Evolutionary conservation across 2,329 filamentous ascomycete species (phyloP).

Genomic region (Knufia petricola): DNA sequence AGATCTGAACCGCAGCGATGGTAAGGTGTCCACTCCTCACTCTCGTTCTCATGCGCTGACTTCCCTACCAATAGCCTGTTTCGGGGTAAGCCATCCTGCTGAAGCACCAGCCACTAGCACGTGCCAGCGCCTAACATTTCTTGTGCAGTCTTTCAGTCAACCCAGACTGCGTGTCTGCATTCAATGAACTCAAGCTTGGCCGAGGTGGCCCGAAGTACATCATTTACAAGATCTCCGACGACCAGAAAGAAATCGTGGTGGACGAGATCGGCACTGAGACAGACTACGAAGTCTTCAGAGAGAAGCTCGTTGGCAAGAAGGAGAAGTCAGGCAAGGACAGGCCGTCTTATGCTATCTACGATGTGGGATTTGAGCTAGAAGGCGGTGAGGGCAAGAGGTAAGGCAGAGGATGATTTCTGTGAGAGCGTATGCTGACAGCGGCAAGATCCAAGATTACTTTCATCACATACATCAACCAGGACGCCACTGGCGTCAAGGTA

Average conservation of each 20-base stretch:
- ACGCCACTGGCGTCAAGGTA: conserved; percentile 24
- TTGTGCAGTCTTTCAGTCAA: conserved; percentile 35
- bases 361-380: conserved; percentile 41
- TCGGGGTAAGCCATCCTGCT: conserved; percentile 17
- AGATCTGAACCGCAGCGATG: conserved; percentile 13
- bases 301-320: conserved; percentile 35
- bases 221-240: conserved; percentile 44
- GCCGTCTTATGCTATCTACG: conserved; percentile 42
- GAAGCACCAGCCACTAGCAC: conserved; percentile 4
- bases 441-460: conserved; percentile 42
- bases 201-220: conserved; percentile 39
- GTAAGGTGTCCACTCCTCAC: conserved; percentile 8
- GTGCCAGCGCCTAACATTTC: conserved; percentile 11
- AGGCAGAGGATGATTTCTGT: background rate
- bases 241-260: conserved; percentile 41
- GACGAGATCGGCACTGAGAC: conserved; percentile 36
- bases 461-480: conserved; percentile 31
- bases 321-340: conserved; percentile 35
- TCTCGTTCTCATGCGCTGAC: conserved; percentile 8
- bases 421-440: conserved; percentile 1
- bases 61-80: conserved; percentile 16
- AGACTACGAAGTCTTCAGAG: conserved; percentile 41
- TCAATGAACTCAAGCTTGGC: conserved; percentile 40
- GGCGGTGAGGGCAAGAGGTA: conserved; percentile 36
- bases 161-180: conserved; percentile 38